Base-by-base conservation (phyloP, 2,329 filamentous ascomycete species). In the Colletotrichum filicis region DNA sequence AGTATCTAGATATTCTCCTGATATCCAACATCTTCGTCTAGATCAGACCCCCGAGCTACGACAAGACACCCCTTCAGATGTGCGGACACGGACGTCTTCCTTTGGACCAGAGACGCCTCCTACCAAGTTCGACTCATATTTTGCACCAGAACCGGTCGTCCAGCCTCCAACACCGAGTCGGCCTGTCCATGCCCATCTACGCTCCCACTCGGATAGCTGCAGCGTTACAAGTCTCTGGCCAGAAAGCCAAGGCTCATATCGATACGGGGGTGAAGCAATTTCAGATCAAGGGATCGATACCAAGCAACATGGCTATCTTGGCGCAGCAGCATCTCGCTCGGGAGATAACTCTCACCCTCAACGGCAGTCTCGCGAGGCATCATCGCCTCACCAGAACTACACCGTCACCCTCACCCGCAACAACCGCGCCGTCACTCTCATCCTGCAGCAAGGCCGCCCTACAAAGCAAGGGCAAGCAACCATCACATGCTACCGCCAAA, bases 401-500 rank as follows among this genome's bases (percentile, higher is more conserved):
- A 49, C 60, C 24, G 71, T 73, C 35, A 64, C 68, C 14, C 71
- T 73, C 19, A 70, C 60, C 5, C 71, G 71, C 28, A 68, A 73
- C 9, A 73, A 73, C 22, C 67, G 66, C 11, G 59, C 71, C 19
- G 66, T 73, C 16, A 73, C 67, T n/a, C 66, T 73, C 19, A 66
- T 58, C 46, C 37, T 73, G 35, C 70, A 61, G 11, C 62, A 66
- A 19, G 66, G 66, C 5, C 35, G 35, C 9, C 26, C 56, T 11
- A 24, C 60, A 14, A 61, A 57, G 6, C 37, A 60, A 14, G 28
- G 56, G n/a, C 55, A 70, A 3, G 66, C 71, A 3, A 57, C 46
- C 16, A 73, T 73, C 35, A 73, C 71, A 6, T 73, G 71, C 26
- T 73, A 70, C 37, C 67, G 71, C 11, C 71, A 73, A 30, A 73